Evolutionary conservation across 257 asterid genomes (phyloP).

Genomic region (Vinca minor): DNA sequence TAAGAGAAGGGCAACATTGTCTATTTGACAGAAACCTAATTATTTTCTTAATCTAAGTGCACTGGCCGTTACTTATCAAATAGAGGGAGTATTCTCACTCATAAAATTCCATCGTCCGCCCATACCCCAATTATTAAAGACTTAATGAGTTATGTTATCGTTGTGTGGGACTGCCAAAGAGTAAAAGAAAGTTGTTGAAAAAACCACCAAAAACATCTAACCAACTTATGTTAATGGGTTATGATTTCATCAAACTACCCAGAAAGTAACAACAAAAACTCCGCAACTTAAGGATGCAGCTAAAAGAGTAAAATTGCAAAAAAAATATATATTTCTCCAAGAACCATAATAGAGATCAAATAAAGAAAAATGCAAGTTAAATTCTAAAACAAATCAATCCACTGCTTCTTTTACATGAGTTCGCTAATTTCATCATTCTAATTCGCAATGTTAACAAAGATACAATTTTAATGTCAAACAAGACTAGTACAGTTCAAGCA

Average conservation of each 20-base stretch:
- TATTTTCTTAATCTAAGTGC: no score
- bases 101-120: no score
- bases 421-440: not conserved
- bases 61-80: no score
- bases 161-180: no score
- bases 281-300: not conserved
- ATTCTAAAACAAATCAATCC: not conserved
- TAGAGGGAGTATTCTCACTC: no score
- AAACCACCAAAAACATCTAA: constrained; percentile 7
- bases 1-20: no score
- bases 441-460: not conserved
- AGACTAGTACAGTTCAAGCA: no score
- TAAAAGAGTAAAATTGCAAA: not conserved
- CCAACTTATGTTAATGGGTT: constrained; percentile 1
- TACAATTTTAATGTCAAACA: no score
- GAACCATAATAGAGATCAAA: not conserved
- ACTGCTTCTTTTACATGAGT: not conserved
- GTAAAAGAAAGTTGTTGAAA: not conserved
- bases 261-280: not conserved
- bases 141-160: no score
- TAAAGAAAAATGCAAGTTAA: not conserved
- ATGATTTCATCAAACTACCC: not conserved
- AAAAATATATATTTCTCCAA: not conserved
- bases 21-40: no score
- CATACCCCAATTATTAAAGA: no score